Evolutionary conservation across 2,329 filamentous ascomycete species (phyloP).

Genomic region (Daldinia sp.): DNA sequence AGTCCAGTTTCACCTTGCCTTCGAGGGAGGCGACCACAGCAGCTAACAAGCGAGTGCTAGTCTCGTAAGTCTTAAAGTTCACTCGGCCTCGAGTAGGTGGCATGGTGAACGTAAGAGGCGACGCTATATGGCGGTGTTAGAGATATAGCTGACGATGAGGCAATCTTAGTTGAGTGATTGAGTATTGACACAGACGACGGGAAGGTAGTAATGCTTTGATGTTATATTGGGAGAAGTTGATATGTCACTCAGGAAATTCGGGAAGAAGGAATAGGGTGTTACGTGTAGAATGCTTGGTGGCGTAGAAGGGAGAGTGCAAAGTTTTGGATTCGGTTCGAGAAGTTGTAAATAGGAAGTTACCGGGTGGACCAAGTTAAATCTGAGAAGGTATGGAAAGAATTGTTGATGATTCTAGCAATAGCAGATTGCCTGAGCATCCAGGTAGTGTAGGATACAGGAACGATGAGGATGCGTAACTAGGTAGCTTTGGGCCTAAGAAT

Average conservation of each 20-base stretch:
- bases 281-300: background rate
- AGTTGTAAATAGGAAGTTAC: slow-evolving; percentile 4
- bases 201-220: background rate
- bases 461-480: background rate
- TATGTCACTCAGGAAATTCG: background rate
- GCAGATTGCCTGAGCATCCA: background rate
- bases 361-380: background rate
- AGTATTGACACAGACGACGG: background rate
- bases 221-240: background rate
- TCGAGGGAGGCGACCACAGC: slow-evolving; percentile 71
- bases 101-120: slow-evolving; percentile 53
- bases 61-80: slow-evolving; percentile 72
- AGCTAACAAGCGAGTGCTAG: slow-evolving; percentile 69
- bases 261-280: background rate
- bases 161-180: background rate
- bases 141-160: background rate
- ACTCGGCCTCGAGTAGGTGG: slow-evolving; percentile 55
- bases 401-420: background rate
- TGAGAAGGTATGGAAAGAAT: slow-evolving; percentile 3
- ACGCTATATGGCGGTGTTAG: slow-evolving; percentile 23
- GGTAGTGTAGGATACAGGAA: background rate
- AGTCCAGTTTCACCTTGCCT: slow-evolving; percentile 65
- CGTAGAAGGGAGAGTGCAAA: background rate
- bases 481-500: background rate
- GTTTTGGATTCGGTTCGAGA: background rate